Evolutionary conservation across 2,329 filamentous ascomycete species (phyloP), one percentile per base, ranked within the genome.

Genomic region (Trichoderma hamatum): DNA sequence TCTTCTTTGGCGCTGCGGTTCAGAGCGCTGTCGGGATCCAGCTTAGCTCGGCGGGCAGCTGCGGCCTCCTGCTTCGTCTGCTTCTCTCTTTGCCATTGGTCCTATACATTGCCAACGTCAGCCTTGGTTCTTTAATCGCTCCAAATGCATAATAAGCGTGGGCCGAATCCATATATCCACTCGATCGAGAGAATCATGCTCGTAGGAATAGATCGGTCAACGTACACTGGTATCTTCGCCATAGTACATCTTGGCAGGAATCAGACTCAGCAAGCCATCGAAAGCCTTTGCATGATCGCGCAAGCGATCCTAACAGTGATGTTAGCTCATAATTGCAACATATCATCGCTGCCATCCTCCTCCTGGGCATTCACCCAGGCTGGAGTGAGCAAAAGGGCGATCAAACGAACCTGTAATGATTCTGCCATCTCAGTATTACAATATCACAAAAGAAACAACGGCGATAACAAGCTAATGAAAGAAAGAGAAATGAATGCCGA

Each of bases 11-110:
- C 95, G 72, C 89, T 96, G 72, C 83, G 84, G 84, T 96, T 96
- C 73, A 86, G 79, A 71, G 91, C 90, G 76, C 93, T 94, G 73
- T 95, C 93, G 30, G 96, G 94, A 76, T 98, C 93, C 51, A 98
- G 86, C 82, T 97, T 98, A 70, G 92, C 93, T 77, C 90, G 88
- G 82, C 94, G 94, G 68, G 93, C 92, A 73, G 91, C 90, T 71
- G 89, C 88, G 70, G 92, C 92, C 80, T 97, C 88, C 79, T 93
- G 92, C 79, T 97, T 97, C 62, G 93, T 95, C 82, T 98, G 94
- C 84, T 98, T 98, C 82, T 96, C 97, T 77, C 91, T 91, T 79
- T 89, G 78, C 93, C 94, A 97, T 90, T 97, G 93, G 75, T 96
- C 92, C 93, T 97, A 76, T 3, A 32, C 4, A 24, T 34, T 16